Conservation (phyloP, 441 rosid species). For the Corymbia citriodora region DNA sequence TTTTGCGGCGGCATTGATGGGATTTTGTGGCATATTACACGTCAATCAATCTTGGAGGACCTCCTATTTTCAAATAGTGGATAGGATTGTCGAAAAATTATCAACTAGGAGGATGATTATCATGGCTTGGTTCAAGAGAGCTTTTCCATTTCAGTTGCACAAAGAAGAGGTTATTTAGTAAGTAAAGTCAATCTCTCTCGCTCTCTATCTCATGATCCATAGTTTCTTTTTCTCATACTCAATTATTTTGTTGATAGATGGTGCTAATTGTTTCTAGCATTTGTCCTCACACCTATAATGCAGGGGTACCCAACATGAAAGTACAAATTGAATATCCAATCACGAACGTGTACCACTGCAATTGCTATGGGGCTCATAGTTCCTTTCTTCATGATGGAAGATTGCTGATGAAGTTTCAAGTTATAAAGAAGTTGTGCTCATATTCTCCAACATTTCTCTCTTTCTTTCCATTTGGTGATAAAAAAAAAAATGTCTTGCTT, state of each 20-base stretch:
- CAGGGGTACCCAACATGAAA: not conserved
- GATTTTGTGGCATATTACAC: not conserved
- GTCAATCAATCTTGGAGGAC: too few relatives aligned
- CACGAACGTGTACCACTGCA: rapidly evolving
- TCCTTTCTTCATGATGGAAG: not conserved
- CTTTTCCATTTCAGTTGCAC: rapidly evolving
- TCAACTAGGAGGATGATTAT: rapidly evolving
- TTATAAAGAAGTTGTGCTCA: not conserved
- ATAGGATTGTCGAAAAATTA: too few relatives aligned
- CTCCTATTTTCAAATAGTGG: rapidly evolving
- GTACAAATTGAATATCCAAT: rapidly evolving
- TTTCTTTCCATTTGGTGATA: not conserved
- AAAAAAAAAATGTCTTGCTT: not conserved
- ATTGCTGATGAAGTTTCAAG: not conserved
- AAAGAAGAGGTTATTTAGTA: too few relatives aligned
- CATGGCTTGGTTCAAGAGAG: too few relatives aligned
- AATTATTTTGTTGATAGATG: too few relatives aligned
- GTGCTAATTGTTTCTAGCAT: not conserved
- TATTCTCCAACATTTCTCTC: too few relatives aligned
- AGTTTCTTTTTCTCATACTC: not conserved
- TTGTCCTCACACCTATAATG: not conserved
- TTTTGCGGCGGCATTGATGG: rapidly evolving
- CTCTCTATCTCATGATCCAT: too few relatives aligned
- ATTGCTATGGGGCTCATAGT: rapidly evolving
- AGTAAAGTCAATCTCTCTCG: too few relatives aligned